Evolutionary conservation across 2,329 filamentous ascomycete species (phyloP).

Genomic region (Aspergillus clavatus): DNA sequence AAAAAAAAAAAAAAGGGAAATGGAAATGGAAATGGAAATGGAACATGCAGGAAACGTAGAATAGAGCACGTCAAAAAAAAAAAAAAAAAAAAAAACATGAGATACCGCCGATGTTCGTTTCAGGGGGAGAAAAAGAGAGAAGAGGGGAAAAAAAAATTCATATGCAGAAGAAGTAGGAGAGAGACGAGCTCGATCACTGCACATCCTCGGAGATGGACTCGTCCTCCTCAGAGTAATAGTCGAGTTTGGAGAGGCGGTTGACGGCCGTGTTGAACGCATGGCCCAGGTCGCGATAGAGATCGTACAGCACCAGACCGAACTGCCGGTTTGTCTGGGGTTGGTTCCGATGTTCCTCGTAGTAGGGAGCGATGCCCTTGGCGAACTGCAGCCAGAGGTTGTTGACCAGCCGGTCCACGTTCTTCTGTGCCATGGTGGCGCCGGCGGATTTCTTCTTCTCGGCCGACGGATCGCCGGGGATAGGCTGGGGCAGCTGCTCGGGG

Average conservation of each 20-base stretch:
- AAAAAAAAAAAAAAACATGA: neutral
- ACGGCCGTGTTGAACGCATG: neutral
- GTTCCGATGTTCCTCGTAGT: neutral
- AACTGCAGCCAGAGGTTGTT: neutral
- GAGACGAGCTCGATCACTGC: no score
- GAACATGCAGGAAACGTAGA: neutral
- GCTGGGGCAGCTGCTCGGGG: neutral
- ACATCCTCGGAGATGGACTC: neutral
- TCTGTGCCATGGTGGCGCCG: neutral
- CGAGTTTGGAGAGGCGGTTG: neutral
- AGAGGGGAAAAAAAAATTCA: neutral
- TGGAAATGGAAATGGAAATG: neutral
- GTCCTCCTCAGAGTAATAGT: neutral
- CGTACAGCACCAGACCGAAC: neutral
- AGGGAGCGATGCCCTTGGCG: neutral
- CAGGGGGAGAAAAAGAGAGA: neutral
- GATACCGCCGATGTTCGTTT: no score
- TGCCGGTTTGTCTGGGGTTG: neutral
- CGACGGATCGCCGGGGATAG: conserved; percentile 4
- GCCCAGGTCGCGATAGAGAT: neutral
- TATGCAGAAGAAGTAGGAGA: no score
- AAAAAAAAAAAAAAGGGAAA: neutral
- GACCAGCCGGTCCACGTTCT: neutral
- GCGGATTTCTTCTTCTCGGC: conserved; percentile 1
- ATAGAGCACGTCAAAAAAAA: neutral